Conservation (phyloP, 495 filamentous ascomycete genomes). For the Trichoderma reesei region DNA sequence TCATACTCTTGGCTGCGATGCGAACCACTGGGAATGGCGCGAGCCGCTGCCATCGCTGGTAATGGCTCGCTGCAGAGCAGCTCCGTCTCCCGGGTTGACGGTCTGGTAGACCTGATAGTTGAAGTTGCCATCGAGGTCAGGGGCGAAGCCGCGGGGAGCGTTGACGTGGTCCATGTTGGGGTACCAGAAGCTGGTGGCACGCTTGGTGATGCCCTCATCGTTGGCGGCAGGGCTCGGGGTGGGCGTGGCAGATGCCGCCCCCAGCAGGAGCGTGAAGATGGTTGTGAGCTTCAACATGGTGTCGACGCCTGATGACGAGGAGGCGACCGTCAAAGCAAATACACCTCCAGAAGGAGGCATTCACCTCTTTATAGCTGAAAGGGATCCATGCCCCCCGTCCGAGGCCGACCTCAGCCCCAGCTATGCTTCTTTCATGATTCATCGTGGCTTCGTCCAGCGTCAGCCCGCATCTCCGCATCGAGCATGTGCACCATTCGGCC, state of each 20-base stretch:
- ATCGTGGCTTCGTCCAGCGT: not conserved
- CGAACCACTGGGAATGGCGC: not conserved
- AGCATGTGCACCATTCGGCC: not conserved
- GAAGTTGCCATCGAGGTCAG: constrained; percentile 3
- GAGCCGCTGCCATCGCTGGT: not conserved
- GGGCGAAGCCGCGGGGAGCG: not conserved
- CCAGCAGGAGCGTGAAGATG: not conserved
- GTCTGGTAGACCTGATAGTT: constrained; percentile 4
- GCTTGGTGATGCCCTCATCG: not conserved
- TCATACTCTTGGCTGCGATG: not conserved
- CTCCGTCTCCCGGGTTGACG: not conserved
- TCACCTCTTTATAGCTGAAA: not conserved
- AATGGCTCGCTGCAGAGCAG: not conserved
- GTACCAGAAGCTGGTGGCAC: not conserved
- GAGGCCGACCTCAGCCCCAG: not conserved
- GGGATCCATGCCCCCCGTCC: not conserved
- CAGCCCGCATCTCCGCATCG: not conserved
- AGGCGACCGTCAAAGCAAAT: not conserved
- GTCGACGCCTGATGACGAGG: not conserved
- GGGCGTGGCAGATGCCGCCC: constrained; percentile 1
- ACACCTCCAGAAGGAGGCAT: not conserved
- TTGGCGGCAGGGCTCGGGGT: not conserved
- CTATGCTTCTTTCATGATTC: not conserved
- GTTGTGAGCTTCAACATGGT: constrained; percentile 1
- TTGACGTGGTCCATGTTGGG: not conserved